Evolutionary conservation across 2,329 filamentous ascomycete species (phyloP), one percentile per base, ranked within the genome.

Genomic region (Colletotrichum lentis): DNA sequence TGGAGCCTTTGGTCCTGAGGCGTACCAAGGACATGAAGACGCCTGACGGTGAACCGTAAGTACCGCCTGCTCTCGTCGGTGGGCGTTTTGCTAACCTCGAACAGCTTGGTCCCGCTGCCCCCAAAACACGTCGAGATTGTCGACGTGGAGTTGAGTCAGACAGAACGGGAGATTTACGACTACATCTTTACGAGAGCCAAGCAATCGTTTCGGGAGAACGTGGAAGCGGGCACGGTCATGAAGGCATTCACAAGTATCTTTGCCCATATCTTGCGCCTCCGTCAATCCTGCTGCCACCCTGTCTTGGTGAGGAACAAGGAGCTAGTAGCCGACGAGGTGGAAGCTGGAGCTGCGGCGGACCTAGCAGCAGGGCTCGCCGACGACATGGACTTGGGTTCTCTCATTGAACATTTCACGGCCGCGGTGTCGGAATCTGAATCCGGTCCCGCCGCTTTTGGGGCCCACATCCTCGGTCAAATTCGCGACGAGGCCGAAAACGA

Each of bases 11-110:
- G n/a, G 96, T 99, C 10, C 89, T 99, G 78, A 88, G 96, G 52
- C 88, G 96, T 69, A 99, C 96, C 0, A 99, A 99, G 77, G 94
- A 97, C 70, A 99, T 99, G 96, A 97, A 93, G 79, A 98, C 94
- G 0, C 95, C 96, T 0, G 88, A 91, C 61, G 96, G 96, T 7
- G 73, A 82, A 39, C 83, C 82, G 74, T 79, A 67, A 75, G 77
- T 75, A 18, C 12, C 7, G 5, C 3, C n/a, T 18, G 3, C n/a
- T n/a, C 18, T 31, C 5, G 16, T 24, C 2, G 7, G 22, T 35
- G 10, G 14, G 5, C 7, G 49, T 5, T n/a, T 10, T 24, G 7
- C 57, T 69, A 27, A 66, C 44, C 4, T 16, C 14, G 35, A 6
- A 6, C 18, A 80, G 78, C 0, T 80, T 99, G 3, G 95, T 99